These are phyloP conservation scores for Hysterangium stoloniferum DNA, from an alignment of 768 basidiomycete genomes.

Conservation along the genomic window DNA sequence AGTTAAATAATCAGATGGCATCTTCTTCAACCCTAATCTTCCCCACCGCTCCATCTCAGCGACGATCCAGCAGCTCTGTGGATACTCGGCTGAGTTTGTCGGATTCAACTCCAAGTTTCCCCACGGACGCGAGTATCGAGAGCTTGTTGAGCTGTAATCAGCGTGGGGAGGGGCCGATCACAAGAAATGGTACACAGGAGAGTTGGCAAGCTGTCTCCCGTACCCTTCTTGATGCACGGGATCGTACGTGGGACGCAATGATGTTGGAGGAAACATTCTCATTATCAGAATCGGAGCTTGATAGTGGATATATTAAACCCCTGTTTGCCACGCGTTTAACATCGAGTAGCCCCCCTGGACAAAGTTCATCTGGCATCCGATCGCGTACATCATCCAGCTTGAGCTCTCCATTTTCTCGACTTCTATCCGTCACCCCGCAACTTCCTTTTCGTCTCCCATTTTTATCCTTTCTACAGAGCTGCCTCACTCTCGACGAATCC, in stretches of 20 bases:
- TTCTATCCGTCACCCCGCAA: conserved; percentile 21
- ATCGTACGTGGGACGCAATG: not conserved
- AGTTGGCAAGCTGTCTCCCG: not conserved
- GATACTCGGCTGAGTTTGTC: not conserved
- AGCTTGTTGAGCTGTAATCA: not conserved
- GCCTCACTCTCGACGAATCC: conserved; percentile 32
- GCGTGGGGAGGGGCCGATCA: not conserved
- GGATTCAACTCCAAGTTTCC: not conserved
- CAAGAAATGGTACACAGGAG: not conserved
- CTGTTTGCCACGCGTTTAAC: not conserved
- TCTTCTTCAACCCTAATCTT: not conserved
- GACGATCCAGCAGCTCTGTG: not conserved
- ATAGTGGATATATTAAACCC: not conserved
- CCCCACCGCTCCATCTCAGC: not conserved
- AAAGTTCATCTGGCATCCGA: not conserved
- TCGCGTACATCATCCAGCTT: not conserved
- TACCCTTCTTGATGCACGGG: not conserved
- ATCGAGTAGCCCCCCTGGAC: not conserved
- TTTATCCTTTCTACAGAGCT: conserved; percentile 28
- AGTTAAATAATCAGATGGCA: not conserved
- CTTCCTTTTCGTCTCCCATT: conserved; percentile 30
- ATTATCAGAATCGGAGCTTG: not conserved
- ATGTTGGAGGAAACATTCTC: not conserved
- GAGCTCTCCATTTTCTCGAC: conserved; percentile 8
- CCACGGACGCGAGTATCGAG: conserved; percentile 1